phyloP scores from a whole-genome alignment of 1,139 yeast species.

The Kodamaea arcana region DNA sequence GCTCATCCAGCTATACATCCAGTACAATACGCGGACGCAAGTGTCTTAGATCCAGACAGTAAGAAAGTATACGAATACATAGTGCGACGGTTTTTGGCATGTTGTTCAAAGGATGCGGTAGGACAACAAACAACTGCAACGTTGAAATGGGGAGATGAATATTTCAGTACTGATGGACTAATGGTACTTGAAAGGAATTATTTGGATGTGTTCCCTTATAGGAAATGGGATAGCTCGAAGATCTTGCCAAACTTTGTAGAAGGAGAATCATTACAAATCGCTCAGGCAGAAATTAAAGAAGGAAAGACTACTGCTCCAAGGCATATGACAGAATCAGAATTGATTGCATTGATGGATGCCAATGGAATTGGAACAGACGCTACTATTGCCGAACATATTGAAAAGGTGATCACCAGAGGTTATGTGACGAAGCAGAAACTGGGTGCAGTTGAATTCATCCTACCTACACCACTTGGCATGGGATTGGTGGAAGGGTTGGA shows the following conservation, averaged over 20 bases:
- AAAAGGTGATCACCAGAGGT: conserved; percentile 63
- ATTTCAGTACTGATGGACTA: conserved; percentile 66
- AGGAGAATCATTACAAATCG: conserved; percentile 54
- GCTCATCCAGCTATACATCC: conserved; percentile 99
- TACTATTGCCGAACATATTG: conserved; percentile 96
- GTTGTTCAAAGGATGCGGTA: conserved; percentile 87
- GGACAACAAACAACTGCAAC: conserved; percentile 66
- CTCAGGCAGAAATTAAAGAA: conserved; percentile 55
- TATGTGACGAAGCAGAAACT: conserved; percentile 54
- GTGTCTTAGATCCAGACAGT: conserved; percentile 42
- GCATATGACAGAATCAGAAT: conserved; percentile 86
- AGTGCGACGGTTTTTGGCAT: conserved; percentile 81
- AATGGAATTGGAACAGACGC: conserved; percentile 99
- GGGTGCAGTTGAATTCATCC: conserved; percentile 38
- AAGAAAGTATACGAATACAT: conserved; percentile 82
- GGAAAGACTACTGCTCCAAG: conserved; percentile 81
- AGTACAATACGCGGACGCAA: conserved; percentile 45
- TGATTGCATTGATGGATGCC: conserved; percentile 90
- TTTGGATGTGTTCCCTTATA: conserved; percentile 74
- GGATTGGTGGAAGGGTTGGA: conserved; percentile 89
- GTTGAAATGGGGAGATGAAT: conserved; percentile 75
- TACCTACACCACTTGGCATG: conserved; percentile 83
- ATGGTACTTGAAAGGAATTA: conserved; percentile 71
- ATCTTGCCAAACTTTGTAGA: conserved; percentile 61
- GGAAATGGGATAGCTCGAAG: conserved; percentile 68